Base-by-base conservation (phyloP, 768 basidiomycete species). In the Hypholoma fasciculare region DNA sequence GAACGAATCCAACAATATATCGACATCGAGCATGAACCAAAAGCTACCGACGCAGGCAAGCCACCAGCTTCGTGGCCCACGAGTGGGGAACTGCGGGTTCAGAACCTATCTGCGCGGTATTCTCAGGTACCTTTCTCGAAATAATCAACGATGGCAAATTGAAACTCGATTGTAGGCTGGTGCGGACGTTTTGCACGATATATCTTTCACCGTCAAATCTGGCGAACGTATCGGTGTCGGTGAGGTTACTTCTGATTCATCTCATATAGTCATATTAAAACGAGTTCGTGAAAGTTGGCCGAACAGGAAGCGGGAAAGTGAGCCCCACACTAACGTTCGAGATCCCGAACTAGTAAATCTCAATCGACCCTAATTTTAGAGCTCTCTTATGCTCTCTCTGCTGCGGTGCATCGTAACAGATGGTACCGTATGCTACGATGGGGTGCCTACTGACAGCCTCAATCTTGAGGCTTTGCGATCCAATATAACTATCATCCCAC, bases 1-100 rank as follows among this genome's bases (percentile, higher is more conserved):
- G 92, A 94, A 64, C 87, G 93, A 52, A 86, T 94, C 1, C 81
- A 88, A 52, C 86, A 68, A 4, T 88, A 85, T 64, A 69, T 87
- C 19, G 65, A 74, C 36, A 84, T 87, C 57, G 85, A 87, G 44
- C 82, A 84, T 51, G 86, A 88, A 67, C 77, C 78, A 5, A 70
- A 72, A 58, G 60, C 74, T 0, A 70, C 71, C 0, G 55, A 67
- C 16, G 60, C 61, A 7, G 78, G 77, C 49, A 69, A 69, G 42
- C 85, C 84, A 5, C 83, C 85, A 1, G 84, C 85, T 0, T 76
- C 81, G 48, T 87, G 85, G 84, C 84, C 85, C 1, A 71, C 82
- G 6, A 80, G 78, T 11, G 85, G 85, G 2, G 69, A 76, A 17
- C 72, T 86, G 30, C 66, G 72, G 4, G 78, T 83, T 5, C 79